Base-by-base conservation (phyloP, 495 filamentous ascomycete genomes). In the Xylaria scruposa region DNA sequence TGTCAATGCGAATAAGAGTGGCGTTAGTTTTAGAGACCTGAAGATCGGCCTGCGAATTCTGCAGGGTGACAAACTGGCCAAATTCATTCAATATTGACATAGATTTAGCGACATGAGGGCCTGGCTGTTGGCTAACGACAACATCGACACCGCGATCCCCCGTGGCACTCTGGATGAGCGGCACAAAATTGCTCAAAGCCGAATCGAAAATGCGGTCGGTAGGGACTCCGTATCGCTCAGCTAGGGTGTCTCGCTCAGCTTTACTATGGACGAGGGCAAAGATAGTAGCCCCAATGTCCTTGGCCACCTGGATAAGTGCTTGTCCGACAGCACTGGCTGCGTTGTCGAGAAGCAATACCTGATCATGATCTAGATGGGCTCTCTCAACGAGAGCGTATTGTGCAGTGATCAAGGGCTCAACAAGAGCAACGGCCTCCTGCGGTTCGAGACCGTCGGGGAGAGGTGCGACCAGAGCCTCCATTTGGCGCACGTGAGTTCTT, bases 91-190 rank as follows among this genome's bases (percentile, higher is more conserved):
- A 31, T 31, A 56, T 31, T 10, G 53, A 56, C 53, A 56, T 31
- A 4, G 53, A 24, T 56, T 17, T 56, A 26, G 24, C 15, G 13
- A 31, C 24, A 15, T 56, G 53, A 1, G 53, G 40, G 40, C 68
- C 62, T 71, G 36, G n/a, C 21, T 40, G 33, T 56, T 44, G 31
- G 15, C 46, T 62, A 9, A 56, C 53, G 24, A 56, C 26, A 73
- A 54, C 31, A 68, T 63, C 69, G 53, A 47, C 46, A 31, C 64
- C 36, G 36, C 19, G 44, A 15, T 49, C 42, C 26, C 44, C 24
- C 17, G 21, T 56, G 53, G 53, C 53, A 7, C 53, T 56, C 24
- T 56, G 24, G 4, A 56, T 31, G 24, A 56, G 26, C 7, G 53
- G 53, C 3, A 56, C 53, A 31, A 56, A 56, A 19, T 56, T 56